Evolutionary conservation across 257 asterid genomes (phyloP), one percentile per base, ranked within the genome.

Genomic region (Leonotis leonurus): DNA sequence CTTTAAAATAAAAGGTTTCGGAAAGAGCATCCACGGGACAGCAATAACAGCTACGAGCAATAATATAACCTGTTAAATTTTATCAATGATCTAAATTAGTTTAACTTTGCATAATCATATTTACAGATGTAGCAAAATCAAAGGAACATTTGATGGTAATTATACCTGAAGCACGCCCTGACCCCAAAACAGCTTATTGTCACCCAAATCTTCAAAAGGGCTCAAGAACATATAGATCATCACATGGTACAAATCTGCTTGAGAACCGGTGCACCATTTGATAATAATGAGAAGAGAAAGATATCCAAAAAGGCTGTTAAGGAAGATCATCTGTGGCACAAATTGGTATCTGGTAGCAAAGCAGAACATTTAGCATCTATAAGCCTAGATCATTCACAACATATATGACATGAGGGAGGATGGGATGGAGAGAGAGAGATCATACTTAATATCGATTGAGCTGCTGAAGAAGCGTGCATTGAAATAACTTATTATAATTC

Each of bases 191-290:
- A 93, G 76, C 80, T 74, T 62, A 75, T 93, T 93, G 24, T 87
- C 99, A 36, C 88, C 79, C 78, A 93, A 90, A 80, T 81, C 85
- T 68, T 93, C 96, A 52, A 89, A 87, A 56, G 99, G 99, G 73
- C 97, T 87, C 68, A 93, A 76, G 85, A 93, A 93, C 99, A 93
- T 93, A 74, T 93, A 93, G 70, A 93, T 93, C 99, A 93, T 93
- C 51, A 93, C 97, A 67, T 93, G 99, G 70, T 93, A 93, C 46
- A 93, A 92, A 73, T 93, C 99, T 11, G 97, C 96, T 77, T 87
- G 91, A 67, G 99, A 93, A 48, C 99, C 99, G 67, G 87, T 76
- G 71, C 95, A 89, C 99, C 99, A 93, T 69, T 93, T 93, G 68
- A 79, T 54, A 59, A 93, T 66, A 58, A 93, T 83, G 78, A 93